phyloP scores from a whole-genome alignment of 805 yeast species.

The Lachancea fermentati region DNA sequence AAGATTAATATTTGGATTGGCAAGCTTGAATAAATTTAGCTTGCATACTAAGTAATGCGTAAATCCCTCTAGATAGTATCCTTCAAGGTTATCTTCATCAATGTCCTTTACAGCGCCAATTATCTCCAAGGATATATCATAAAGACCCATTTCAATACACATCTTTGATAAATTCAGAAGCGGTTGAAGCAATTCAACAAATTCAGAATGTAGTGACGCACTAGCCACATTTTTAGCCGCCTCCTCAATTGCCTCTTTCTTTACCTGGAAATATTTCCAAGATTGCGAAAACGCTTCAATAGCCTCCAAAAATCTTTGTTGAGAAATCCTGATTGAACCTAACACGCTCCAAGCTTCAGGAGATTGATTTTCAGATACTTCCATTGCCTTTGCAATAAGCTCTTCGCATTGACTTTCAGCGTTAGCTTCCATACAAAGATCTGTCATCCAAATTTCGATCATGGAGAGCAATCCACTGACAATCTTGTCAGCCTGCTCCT shows the following conservation, averaged over 20 bases:
- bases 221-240: slow-evolving; percentile 33
- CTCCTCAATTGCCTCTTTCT: slow-evolving; percentile 45
- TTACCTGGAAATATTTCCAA: slow-evolving; percentile 61
- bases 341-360: slow-evolving; percentile 80
- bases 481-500: slow-evolving; percentile 49
- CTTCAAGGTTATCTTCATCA: slow-evolving; percentile 79
- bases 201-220: slow-evolving; percentile 34
- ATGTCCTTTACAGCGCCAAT: slow-evolving; percentile 62
- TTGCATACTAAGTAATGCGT: slow-evolving; percentile 53
- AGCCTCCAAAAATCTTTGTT: slow-evolving; percentile 72
- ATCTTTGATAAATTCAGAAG: slow-evolving; percentile 65
- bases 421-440: slow-evolving; percentile 85
- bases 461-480: slow-evolving; percentile 76
- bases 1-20: slow-evolving; percentile 18
- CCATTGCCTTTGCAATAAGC: slow-evolving; percentile 58
- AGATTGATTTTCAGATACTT: slow-evolving; percentile 47
- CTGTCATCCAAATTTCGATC: slow-evolving; percentile 97
- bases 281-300: slow-evolving; percentile 56
- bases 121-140: slow-evolving; percentile 63
- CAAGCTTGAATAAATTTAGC: slow-evolving; percentile 20
- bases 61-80: slow-evolving; percentile 78
- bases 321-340: slow-evolving; percentile 86
- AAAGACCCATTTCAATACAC: slow-evolving; percentile 69
- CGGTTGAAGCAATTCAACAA: slow-evolving; percentile 66
- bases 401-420: slow-evolving; percentile 80